These are phyloP conservation scores for Kluyveromyces aestuarii DNA, from an alignment of 805 yeast genomes.

Conservation along the genomic window DNA sequence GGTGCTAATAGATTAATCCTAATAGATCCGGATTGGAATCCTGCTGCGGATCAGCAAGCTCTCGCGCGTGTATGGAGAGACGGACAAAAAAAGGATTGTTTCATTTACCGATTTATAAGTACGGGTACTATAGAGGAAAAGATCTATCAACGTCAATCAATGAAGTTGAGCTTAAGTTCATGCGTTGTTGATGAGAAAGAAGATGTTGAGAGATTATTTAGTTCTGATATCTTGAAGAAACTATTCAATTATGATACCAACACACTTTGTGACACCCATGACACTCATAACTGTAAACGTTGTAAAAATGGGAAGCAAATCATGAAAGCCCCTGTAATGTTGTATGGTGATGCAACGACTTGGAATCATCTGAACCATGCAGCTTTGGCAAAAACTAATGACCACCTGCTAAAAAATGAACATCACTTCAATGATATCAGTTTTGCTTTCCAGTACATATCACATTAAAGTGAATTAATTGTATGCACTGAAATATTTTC, in stretches of 20 bases:
- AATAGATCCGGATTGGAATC: constrained; percentile 95
- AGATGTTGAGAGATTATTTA: constrained; percentile 87
- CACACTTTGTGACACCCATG: constrained; percentile 85
- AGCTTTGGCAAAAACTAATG: constrained; percentile 59
- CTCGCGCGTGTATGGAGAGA: constrained; percentile 98
- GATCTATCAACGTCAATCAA: constrained; percentile 89
- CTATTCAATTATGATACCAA: constrained; percentile 61
- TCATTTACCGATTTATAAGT: constrained; percentile 84
- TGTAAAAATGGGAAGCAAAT: constrained; percentile 59
- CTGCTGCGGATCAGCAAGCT: constrained; percentile 97
- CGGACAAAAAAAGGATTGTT: constrained; percentile 96
- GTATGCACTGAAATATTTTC: too few relatives aligned
- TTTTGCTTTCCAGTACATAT: constrained; percentile 87
- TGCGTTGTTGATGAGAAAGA: constrained; percentile 96
- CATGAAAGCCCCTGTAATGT: constrained; percentile 69
- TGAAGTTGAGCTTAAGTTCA: constrained; percentile 85
- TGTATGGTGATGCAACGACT: constrained; percentile 94
- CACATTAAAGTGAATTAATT: constrained; percentile 39
- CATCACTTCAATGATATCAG: constrained; percentile 57
- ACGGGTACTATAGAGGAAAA: constrained; percentile 96
- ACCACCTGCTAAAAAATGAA: constrained; percentile 70
- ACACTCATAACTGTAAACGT: constrained; percentile 79
- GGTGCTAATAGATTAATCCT: constrained; percentile 89
- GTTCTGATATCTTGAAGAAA: constrained; percentile 68
- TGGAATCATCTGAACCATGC: constrained; percentile 85